phyloP scores from a whole-genome alignment of 257 asterid species.

The Nicotiana otophora region DNA sequence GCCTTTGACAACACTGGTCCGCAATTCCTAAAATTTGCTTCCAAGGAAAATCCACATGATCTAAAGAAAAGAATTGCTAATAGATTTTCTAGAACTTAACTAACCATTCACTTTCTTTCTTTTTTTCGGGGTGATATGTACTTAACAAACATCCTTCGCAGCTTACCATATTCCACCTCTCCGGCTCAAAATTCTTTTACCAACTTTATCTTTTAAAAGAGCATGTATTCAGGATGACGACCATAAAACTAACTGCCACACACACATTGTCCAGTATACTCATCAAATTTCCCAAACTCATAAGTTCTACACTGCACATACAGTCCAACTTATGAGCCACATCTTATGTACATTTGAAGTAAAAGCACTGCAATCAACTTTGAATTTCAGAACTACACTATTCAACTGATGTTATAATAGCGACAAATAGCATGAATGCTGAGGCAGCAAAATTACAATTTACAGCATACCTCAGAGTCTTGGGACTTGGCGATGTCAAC shows the following conservation, averaged over 20 bases:
- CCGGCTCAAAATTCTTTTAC: not conserved
- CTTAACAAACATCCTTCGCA: not conserved
- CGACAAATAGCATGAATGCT: not conserved
- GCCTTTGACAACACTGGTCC: too few relatives aligned
- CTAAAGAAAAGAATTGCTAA: not conserved
- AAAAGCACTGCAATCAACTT: not conserved
- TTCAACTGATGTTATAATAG: not conserved
- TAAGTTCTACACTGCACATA: not conserved
- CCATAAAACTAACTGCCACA: not conserved
- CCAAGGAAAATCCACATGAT: too few relatives aligned
- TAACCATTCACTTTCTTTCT: not conserved
- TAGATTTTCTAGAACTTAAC: not conserved
- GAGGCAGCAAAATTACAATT: not conserved
- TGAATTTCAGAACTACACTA: not conserved
- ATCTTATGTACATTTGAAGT: not conserved
- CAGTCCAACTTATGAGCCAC: not conserved
- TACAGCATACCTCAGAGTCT: conserved; percentile 77
- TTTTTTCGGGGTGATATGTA: too few relatives aligned
- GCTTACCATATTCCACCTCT: not conserved
- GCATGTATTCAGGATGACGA: not conserved
- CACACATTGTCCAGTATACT: not conserved
- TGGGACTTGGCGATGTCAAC: conserved; percentile 98
- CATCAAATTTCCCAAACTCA: not conserved
- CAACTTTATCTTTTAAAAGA: not conserved
- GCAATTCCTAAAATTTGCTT: too few relatives aligned